These are phyloP conservation scores for Fusarium robinianum DNA, from an alignment of 2,329 filamentous ascomycete species.

Conservation along the genomic window DNA sequence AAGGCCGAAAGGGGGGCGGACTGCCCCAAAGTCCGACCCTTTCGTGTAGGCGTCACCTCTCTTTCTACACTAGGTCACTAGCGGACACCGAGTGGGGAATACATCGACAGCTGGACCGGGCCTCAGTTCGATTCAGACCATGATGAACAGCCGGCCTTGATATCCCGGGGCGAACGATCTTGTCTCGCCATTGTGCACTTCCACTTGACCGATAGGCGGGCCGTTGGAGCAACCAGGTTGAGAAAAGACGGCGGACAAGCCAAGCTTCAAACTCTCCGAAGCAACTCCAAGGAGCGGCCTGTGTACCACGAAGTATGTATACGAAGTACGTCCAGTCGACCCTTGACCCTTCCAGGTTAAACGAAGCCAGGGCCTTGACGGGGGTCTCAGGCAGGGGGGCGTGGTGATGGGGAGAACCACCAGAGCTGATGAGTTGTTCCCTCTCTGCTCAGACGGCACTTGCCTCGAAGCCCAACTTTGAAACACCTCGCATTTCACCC, in stretches of 20 bases:
- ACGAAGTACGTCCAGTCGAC: too few species aligned
- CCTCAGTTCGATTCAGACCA: slow-evolving; percentile 5
- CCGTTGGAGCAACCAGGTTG: too few species aligned
- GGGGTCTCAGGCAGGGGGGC: too few species aligned
- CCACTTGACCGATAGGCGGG: slow-evolving; percentile 9
- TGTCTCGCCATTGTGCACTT: slow-evolving; percentile 14
- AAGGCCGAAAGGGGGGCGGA: slow-evolving; percentile 1
- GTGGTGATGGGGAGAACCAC: too few species aligned
- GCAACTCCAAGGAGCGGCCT: slow-evolving; percentile 5
- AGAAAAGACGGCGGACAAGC: too few species aligned
- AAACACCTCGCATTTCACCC: too few species aligned
- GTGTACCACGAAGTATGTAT: too few species aligned
- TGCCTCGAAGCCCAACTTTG: too few species aligned
- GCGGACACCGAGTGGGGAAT: slow-evolving; percentile 10
- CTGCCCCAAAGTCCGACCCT: slow-evolving; percentile 1
- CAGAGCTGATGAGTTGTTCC: too few species aligned
- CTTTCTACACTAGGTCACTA: slow-evolving; percentile 4
- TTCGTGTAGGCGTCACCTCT: slow-evolving; percentile 5
- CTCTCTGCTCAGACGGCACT: too few species aligned
- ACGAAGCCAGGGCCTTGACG: too few species aligned
- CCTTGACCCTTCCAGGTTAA: too few species aligned
- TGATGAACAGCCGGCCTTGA: slow-evolving; percentile 14
- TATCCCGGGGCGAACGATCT: neutral
- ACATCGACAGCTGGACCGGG: slow-evolving; percentile 4
- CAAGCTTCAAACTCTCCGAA: slow-evolving; percentile 2